phyloP scores from a whole-genome alignment of 192 early-diverging fungal species.

The Thoreauomyces humboldtii region DNA sequence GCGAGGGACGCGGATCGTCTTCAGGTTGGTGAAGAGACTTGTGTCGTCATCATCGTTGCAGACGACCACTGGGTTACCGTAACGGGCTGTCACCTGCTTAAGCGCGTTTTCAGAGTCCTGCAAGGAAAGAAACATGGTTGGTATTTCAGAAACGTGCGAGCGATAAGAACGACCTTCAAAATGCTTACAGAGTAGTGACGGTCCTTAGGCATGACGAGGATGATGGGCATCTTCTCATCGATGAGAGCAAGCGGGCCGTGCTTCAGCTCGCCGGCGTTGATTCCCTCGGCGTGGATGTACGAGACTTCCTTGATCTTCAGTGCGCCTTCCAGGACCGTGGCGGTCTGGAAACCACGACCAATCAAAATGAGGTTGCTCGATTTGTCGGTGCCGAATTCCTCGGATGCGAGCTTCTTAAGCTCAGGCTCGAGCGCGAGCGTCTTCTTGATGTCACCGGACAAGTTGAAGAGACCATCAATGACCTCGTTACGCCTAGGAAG shows the following conservation, averaged over 20 bases:
- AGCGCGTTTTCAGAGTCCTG: conserved; percentile 57
- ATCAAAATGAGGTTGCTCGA: conserved; percentile 51
- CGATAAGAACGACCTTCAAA: no score
- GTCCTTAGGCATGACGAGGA: conserved; percentile 98
- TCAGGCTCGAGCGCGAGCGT: conserved; percentile 47
- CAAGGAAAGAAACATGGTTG: conserved; percentile 1
- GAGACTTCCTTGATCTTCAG: conserved; percentile 65
- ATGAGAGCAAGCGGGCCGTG: conserved; percentile 61
- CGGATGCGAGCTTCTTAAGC: conserved; percentile 46
- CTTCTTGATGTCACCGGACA: conserved; percentile 58
- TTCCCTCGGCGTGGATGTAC: conserved; percentile 64
- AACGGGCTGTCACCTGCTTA: conserved; percentile 58
- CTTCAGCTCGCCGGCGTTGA: conserved; percentile 63
- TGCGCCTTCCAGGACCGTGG: conserved; percentile 59
- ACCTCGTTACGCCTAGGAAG: conserved; percentile 46
- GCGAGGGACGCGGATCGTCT: conserved; percentile 50
- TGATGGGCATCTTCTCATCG: conserved; percentile 63
- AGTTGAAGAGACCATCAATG: conserved; percentile 50
- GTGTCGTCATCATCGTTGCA: conserved; percentile 47
- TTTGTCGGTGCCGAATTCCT: conserved; percentile 33
- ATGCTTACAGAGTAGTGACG: conserved; percentile 77
- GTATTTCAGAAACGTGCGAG: neutral
- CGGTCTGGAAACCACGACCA: conserved; percentile 59
- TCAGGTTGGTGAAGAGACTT: conserved; percentile 25
- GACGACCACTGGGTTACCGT: conserved; percentile 52